Evolutionary conservation across 192 early-diverging fungal genomes (phyloP).

Genomic region (Spizellomyces punctatus): DNA sequence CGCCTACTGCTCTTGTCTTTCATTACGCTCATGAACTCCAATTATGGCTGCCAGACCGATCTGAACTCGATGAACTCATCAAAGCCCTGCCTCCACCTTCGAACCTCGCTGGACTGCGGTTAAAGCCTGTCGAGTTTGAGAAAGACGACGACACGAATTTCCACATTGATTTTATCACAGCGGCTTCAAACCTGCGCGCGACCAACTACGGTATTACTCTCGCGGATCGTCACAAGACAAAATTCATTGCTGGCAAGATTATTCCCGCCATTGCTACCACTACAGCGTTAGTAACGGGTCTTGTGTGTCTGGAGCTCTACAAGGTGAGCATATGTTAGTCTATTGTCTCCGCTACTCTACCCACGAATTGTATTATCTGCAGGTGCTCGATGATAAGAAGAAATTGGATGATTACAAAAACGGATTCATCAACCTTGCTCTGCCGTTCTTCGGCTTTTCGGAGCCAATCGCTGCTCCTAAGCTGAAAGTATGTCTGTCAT

Average conservation of each 20-base stretch:
- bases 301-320: slow-evolving; percentile 97
- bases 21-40: slow-evolving; percentile 8
- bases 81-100: slow-evolving; percentile 74
- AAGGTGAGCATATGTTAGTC: slow-evolving; percentile 54
- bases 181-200: slow-evolving; percentile 95
- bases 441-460: slow-evolving; percentile 99
- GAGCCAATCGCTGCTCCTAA: slow-evolving; percentile 93
- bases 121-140: slow-evolving; percentile 94
- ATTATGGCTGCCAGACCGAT: slow-evolving; percentile 16
- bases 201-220: slow-evolving; percentile 79
- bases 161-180: slow-evolving; percentile 99
- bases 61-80: slow-evolving; percentile 69
- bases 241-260: slow-evolving; percentile 97
- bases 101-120: slow-evolving; percentile 79
- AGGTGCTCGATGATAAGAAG: slow-evolving; percentile 70
- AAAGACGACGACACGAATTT: slow-evolving; percentile 99
- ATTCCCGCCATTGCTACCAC: slow-evolving; percentile 99
- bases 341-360: not conserved
- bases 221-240: slow-evolving; percentile 87
- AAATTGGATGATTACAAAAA: slow-evolving; percentile 98
- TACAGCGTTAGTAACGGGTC: slow-evolving; percentile 92
- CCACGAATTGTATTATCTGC: not conserved
- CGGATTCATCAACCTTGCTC: slow-evolving; percentile 95
- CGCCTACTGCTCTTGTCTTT: not conserved
- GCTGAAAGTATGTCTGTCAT: slow-evolving; percentile 46